phyloP scores from a whole-genome alignment of 2,329 filamentous ascomycete species.

The Didymosphaeria variabile region DNA sequence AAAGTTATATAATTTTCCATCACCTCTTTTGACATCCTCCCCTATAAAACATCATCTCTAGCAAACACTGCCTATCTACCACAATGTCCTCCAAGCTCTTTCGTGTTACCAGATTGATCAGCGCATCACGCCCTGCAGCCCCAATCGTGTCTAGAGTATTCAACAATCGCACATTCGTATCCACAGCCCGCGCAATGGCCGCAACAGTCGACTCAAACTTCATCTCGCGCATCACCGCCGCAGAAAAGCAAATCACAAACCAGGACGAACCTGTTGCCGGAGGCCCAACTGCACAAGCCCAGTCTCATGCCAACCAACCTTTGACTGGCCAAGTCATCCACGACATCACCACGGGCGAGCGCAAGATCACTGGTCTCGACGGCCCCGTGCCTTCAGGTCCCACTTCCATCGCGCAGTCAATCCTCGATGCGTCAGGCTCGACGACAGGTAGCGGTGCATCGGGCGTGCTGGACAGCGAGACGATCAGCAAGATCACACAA shows the following conservation, averaged over 20 bases:
- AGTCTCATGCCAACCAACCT: conserved; percentile 46
- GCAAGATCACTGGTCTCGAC: conserved; percentile 49
- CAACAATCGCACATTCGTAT: conserved; percentile 22
- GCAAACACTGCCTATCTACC: background rate
- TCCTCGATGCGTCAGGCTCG: conserved; percentile 6
- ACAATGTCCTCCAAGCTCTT: conserved; percentile 25
- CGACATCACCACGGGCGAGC: conserved; percentile 55
- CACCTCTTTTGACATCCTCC: background rate
- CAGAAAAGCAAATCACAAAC: conserved; percentile 53
- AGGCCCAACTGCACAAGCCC: conserved; percentile 54
- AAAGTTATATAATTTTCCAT: background rate
- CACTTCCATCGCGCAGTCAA: conserved; percentile 12
- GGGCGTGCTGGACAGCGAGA: conserved; percentile 37
- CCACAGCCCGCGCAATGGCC: conserved; percentile 25
- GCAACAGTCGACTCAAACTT: conserved; percentile 48
- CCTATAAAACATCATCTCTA: background rate
- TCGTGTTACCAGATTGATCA: conserved; percentile 22
- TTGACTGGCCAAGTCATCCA: conserved; percentile 49
- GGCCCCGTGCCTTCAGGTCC: conserved; percentile 29
- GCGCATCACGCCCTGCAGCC: conserved; percentile 19
- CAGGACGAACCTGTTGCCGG: conserved; percentile 44
- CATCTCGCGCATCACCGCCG: conserved; percentile 53
- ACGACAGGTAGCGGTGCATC: conserved; percentile 16
- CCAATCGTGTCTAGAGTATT: conserved; percentile 20
- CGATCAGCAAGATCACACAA: conserved; percentile 40